Conservation (phyloP, 1,139 yeast genomes). For the Sugiyamaella paludigena region DNA sequence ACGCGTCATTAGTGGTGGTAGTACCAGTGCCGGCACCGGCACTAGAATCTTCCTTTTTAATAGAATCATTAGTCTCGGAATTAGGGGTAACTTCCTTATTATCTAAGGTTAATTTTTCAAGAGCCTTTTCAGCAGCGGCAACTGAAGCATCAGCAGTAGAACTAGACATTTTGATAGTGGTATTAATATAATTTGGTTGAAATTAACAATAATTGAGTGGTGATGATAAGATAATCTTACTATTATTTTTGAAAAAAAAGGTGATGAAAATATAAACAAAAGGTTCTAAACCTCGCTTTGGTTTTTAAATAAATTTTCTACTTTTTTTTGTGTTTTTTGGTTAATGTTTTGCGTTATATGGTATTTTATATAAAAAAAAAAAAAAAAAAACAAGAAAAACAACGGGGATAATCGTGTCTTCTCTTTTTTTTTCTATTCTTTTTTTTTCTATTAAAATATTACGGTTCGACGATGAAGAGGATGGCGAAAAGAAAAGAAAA, state of each 20-base stretch:
- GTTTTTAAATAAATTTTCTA: not conserved
- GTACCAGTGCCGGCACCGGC: constrained; percentile 17
- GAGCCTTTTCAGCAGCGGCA: constrained; percentile 41
- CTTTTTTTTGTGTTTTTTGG: not conserved
- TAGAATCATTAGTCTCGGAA: constrained; percentile 20
- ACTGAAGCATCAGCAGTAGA: constrained; percentile 40
- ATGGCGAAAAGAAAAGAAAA: no score
- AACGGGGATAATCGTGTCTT: constrained; percentile 1
- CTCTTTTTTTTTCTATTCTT: constrained; percentile 5
- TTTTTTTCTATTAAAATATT: not conserved
- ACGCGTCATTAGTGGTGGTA: constrained; percentile 11
- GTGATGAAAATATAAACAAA: not conserved
- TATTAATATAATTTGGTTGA: not conserved
- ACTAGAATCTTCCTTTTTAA: constrained; percentile 15
- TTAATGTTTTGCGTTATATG: no score
- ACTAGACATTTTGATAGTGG: constrained; percentile 32
- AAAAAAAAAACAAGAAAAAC: not conserved
- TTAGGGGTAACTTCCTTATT: constrained; percentile 26
- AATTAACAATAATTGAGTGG: not conserved
- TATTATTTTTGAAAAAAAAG: not conserved
- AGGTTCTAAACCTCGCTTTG: not conserved
- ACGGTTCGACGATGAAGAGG: no score
- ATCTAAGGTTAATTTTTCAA: constrained; percentile 39
- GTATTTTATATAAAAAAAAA: no score
- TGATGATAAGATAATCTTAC: not conserved